Evolutionary conservation across 306 rosid genomes (phyloP).

Genomic region (Vigna nakashimae): DNA sequence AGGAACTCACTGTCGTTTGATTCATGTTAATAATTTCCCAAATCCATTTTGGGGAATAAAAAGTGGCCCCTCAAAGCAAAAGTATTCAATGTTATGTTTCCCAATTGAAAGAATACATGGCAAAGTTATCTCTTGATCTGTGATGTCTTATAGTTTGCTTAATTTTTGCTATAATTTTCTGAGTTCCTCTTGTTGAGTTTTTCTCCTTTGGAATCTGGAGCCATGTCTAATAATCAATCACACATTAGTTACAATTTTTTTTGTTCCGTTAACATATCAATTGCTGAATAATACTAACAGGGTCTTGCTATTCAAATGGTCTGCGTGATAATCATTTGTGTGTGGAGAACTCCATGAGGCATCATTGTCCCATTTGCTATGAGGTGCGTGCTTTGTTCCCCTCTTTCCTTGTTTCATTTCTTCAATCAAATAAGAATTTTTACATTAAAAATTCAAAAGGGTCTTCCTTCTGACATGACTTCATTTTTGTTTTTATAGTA

Average conservation of each 20-base stretch:
- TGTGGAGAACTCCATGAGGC: slow-evolving; percentile 96
- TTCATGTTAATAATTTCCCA: too few relatives aligned
- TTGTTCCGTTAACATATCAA: slow-evolving; percentile 9
- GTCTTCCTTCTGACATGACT: slow-evolving; percentile 19
- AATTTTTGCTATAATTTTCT: background rate
- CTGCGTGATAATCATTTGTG: slow-evolving; percentile 88
- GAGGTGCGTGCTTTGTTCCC: slow-evolving; percentile 66
- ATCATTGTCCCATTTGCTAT: slow-evolving; percentile 96
- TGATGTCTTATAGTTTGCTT: background rate
- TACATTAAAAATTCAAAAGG: slow-evolving; percentile 9
- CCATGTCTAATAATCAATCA: background rate
- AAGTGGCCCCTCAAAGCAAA: too few relatives aligned
- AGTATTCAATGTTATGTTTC: too few relatives aligned
- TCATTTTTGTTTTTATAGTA: slow-evolving; percentile 60
- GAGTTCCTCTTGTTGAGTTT: slow-evolving; percentile 22
- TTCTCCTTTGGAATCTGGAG: slow-evolving; percentile 5
- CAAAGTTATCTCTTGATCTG: background rate
- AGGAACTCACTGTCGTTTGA: too few relatives aligned
- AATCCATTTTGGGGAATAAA: too few relatives aligned
- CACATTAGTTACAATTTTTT: slow-evolving; percentile 3
- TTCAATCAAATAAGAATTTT: slow-evolving; percentile 27
- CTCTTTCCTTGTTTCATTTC: slow-evolving; percentile 9
- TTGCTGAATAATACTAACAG: slow-evolving; percentile 50
- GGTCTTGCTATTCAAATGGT: slow-evolving; percentile 77
- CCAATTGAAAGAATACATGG: background rate